phyloP scores from a whole-genome alignment of 1,284 basidiomycete genomes.

The Microbotryomycetes sp. region DNA sequence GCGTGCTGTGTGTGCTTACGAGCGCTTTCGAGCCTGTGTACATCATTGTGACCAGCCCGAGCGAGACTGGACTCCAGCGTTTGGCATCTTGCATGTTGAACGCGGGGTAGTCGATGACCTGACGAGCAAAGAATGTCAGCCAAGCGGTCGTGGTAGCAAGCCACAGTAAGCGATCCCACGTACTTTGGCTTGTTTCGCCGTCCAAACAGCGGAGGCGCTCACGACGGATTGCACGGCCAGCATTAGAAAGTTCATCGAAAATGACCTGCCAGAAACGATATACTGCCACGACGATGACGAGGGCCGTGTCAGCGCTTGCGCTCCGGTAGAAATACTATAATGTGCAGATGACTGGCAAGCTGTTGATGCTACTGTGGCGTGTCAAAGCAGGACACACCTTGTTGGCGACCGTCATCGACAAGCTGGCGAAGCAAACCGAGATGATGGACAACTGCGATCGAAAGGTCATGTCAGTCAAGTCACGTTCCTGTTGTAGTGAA shows the following conservation, averaged over 20 bases:
- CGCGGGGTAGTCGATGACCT: slow-evolving; percentile 1
- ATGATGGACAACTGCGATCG: slow-evolving; percentile 15
- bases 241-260: slow-evolving; percentile 95
- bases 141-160: slow-evolving; percentile 16
- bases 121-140: not conserved
- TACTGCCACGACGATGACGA: slow-evolving; percentile 52
- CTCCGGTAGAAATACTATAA: too few species aligned
- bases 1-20: not conserved
- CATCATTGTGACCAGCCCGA: slow-evolving; percentile 2
- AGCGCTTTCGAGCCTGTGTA: slow-evolving; percentile 2
- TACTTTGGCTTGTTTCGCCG: slow-evolving; percentile 63
- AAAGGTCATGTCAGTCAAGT: too few species aligned
- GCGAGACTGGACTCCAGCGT: not conserved
- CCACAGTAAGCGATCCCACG: not conserved
- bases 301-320: not conserved
- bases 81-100: not conserved
- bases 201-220: slow-evolving; percentile 69
- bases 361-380: not conserved
- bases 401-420: slow-evolving; percentile 96
- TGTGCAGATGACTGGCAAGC: not conserved
- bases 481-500: too few species aligned
- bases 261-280: slow-evolving; percentile 85
- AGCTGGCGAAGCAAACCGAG: slow-evolving; percentile 75
- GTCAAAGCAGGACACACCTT: slow-evolving; percentile 56
- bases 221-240: slow-evolving; percentile 84